Conservation (phyloP, 2,329 filamentous ascomycete species). For the Thielaviopsis cerberus region DNA sequence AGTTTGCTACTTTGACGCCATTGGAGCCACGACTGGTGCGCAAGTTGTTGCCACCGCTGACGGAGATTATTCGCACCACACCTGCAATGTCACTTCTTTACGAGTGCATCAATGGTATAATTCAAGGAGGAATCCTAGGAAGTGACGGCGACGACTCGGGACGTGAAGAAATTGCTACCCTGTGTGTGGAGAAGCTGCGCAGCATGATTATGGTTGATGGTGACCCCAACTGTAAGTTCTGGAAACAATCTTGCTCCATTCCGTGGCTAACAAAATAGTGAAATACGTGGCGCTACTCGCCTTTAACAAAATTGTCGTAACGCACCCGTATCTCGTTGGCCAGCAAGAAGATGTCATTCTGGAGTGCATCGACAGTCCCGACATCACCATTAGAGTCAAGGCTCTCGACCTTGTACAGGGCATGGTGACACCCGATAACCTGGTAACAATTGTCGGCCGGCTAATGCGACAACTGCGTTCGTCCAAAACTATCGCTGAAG, state of each 20-base stretch:
- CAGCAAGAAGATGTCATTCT: conserved; percentile 92
- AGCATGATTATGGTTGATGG: conserved; percentile 89
- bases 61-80: conserved; percentile 82
- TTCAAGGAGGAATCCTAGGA: conserved; percentile 84
- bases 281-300: conserved; percentile 94
- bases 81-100: conserved; percentile 96
- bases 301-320: conserved; percentile 83
- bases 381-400: conserved; percentile 88
- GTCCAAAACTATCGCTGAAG: conserved; percentile 18
- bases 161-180: conserved; percentile 73
- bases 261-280: conserved; percentile 31
- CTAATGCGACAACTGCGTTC: conserved; percentile 73
- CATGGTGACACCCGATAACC: conserved; percentile 79
- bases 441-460: conserved; percentile 67
- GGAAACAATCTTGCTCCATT: neutral
- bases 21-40: conserved; percentile 78
- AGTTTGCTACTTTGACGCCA: conserved; percentile 90
- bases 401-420: conserved; percentile 80
- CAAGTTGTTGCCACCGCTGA: conserved; percentile 78
- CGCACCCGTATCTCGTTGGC: conserved; percentile 73
- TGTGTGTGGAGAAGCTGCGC: conserved; percentile 82
- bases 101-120: conserved; percentile 96
- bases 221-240: conserved; percentile 66
- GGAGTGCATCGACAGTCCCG: conserved; percentile 84
- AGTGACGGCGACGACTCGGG: conserved; percentile 62